phyloP scores from a whole-genome alignment of 306 rosid genomes.

The Acacia acuminata region DNA sequence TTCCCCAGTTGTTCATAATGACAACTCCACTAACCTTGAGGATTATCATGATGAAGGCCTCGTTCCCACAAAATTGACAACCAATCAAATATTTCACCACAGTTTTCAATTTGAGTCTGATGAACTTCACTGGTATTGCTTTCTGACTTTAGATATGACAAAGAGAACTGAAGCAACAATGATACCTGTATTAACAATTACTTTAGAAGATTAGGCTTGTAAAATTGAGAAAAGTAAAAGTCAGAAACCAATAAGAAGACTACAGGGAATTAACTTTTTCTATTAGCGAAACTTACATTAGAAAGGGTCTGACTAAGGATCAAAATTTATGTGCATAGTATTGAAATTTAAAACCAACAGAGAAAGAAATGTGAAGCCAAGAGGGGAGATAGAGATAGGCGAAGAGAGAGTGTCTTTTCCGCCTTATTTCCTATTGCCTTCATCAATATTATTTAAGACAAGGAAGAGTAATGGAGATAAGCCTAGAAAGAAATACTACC shows the following conservation, averaged over 20 bases:
- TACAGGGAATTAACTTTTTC: neutral
- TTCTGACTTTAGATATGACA: slow-evolving; percentile 39
- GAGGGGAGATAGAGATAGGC: too few relatives aligned
- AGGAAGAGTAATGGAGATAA: neutral
- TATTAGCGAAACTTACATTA: slow-evolving; percentile 6
- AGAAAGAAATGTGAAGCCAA: neutral
- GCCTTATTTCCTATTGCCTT: neutral
- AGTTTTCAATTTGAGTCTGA: slow-evolving; percentile 48
- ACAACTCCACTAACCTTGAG: slow-evolving; percentile 64
- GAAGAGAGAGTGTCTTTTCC: neutral
- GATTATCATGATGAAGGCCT: slow-evolving; percentile 89
- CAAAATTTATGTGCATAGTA: neutral
- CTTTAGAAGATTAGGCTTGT: slow-evolving; percentile 25
- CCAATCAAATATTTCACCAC: slow-evolving; percentile 67
- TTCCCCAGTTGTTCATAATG: slow-evolving; percentile 25
- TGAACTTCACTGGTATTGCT: slow-evolving; percentile 37
- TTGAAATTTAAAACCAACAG: neutral
- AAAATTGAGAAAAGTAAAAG: slow-evolving; percentile 4
- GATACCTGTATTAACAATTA: slow-evolving; percentile 60
- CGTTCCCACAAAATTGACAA: slow-evolving; percentile 88
- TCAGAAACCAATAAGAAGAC: slow-evolving; percentile 22
- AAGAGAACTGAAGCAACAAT: slow-evolving; percentile 69
- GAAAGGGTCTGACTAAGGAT: neutral
- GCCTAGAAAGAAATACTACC: neutral
- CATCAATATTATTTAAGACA: neutral